Conservation (phyloP, 495 filamentous ascomycete genomes). For the Aspergillus homomorphus region DNA sequence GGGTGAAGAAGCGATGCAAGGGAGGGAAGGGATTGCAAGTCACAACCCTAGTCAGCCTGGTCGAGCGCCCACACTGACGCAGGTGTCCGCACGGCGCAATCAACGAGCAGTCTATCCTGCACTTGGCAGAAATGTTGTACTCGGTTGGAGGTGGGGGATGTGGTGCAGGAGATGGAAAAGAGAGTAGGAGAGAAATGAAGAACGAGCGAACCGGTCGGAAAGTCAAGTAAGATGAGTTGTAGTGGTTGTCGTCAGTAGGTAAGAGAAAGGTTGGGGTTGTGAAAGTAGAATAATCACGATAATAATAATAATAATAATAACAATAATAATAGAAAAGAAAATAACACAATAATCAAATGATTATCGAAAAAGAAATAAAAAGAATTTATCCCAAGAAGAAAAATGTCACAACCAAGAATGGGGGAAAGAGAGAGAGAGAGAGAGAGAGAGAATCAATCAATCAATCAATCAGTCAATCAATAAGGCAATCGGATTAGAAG, state of each 20-base stretch:
- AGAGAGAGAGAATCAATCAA: conserved; percentile 12
- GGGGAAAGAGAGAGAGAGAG: conserved; percentile 15
- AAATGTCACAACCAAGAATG: conserved; percentile 13
- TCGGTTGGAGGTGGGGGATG: conserved; percentile 7
- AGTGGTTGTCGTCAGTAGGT: background rate
- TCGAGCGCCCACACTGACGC: conserved; percentile 26
- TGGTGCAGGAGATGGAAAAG: conserved; percentile 6
- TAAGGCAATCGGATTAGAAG: background rate
- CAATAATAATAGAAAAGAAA: background rate
- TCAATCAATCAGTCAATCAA: background rate
- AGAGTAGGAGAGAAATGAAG: background rate
- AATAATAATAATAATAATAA: conserved; percentile 7
- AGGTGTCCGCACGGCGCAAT: conserved; percentile 34
- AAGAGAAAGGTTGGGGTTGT: background rate
- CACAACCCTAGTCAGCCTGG: conserved; percentile 28
- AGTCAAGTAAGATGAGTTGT: background rate
- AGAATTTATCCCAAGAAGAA: conserved; percentile 2
- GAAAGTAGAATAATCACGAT: conserved; percentile 12
- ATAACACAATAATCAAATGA: conserved; percentile 1
- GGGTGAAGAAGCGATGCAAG: conserved; percentile 30
- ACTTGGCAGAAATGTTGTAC: conserved; percentile 31
- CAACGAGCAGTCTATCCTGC: conserved; percentile 20
- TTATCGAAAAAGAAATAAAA: conserved; percentile 6
- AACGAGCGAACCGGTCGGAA: background rate
- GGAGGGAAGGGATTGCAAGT: conserved; percentile 32